Conservation (phyloP, 1,139 yeast genomes). For the Geotrichum restrictum region DNA sequence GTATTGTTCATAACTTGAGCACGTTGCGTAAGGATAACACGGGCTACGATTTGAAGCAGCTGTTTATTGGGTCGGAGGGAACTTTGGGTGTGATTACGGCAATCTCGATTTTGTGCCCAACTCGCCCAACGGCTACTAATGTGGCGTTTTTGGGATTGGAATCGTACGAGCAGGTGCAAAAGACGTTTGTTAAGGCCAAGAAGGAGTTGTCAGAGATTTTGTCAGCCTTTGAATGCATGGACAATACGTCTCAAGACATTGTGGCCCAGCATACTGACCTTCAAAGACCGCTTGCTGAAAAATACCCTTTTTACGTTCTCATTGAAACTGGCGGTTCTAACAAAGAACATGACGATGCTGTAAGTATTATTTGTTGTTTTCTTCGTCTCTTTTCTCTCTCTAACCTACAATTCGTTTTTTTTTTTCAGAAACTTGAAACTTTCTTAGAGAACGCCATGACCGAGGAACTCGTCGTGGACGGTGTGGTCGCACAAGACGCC, state of each 20-base stretch:
- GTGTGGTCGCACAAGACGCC: constrained; percentile 91
- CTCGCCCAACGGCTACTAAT: constrained; percentile 83
- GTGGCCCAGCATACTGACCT: constrained; percentile 49
- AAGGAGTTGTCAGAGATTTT: constrained; percentile 76
- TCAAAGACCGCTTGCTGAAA: constrained; percentile 73
- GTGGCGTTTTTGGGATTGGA: constrained; percentile 86
- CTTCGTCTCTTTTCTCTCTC: background rate
- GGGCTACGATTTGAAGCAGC: constrained; percentile 86
- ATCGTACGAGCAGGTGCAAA: constrained; percentile 74
- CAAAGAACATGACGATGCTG: constrained; percentile 52
- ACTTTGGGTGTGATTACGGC: constrained; percentile 89
- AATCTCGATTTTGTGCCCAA: constrained; percentile 81
- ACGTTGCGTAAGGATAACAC: constrained; percentile 89
- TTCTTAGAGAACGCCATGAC: constrained; percentile 85
- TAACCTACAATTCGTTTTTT: background rate
- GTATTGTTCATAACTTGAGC: constrained; percentile 71
- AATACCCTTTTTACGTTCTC: constrained; percentile 78
- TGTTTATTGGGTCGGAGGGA: constrained; percentile 92
- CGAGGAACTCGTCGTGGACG: constrained; percentile 76
- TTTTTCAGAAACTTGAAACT: constrained; percentile 48
- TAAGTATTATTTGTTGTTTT: constrained; percentile 21
- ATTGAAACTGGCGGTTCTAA: constrained; percentile 94
- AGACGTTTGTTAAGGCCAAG: constrained; percentile 76
- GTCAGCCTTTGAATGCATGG: constrained; percentile 96
- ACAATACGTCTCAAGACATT: constrained; percentile 64